Base-by-base conservation (phyloP, 192 early-diverging fungal genomes). In the Kickxella alabastrina region DNA sequence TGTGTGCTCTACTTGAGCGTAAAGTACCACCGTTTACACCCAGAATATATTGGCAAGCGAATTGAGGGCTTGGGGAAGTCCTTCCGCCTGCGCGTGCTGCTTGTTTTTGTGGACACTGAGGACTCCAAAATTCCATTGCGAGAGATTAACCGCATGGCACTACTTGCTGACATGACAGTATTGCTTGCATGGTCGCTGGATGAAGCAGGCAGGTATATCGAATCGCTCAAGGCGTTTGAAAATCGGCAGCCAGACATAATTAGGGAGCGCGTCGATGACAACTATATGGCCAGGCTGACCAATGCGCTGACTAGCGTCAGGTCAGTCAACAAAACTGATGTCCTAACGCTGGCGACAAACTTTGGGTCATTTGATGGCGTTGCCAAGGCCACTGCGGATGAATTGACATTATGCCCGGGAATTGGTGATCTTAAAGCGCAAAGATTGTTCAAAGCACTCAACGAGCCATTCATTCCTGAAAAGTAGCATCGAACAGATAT, bases 271-370 rank as follows among this genome's bases (percentile, higher is more conserved):
- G 74, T 91, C 1, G 86, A 90, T 8, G 78, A 83, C 21, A 88
- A 85, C 37, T 88, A 89, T 49, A 73, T 91, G 28, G 80, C 88
- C 1, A 85, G 83, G 53, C 59, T 93, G 23, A 39, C 44, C 49
- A 40, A 24, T 24, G 37, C 21, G 3, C 17, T 9, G 13, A 94
- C 92, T 3, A 81, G 87, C 38, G 79, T 98, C 13, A 83, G 84
- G 54, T 80, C 85, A 4, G 81, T 98, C 17, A 96, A 95, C 71
- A 90, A 90, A 54, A 96, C 92, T 2, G 95, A 98, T 64, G 92
- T 90, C 2, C 45, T 93, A 12, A 95, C 92, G 0, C 77, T 98
- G 12, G 71, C 82, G 3, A 84, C 91, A 3, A 87, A 82, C 2
- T 93, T 92, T 84, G 88, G 87, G 12, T 69, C 73, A 2, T 49